Evolutionary conservation across 2,329 filamentous ascomycete genomes (phyloP).

Genomic region (Mycosphaerella sp.): DNA sequence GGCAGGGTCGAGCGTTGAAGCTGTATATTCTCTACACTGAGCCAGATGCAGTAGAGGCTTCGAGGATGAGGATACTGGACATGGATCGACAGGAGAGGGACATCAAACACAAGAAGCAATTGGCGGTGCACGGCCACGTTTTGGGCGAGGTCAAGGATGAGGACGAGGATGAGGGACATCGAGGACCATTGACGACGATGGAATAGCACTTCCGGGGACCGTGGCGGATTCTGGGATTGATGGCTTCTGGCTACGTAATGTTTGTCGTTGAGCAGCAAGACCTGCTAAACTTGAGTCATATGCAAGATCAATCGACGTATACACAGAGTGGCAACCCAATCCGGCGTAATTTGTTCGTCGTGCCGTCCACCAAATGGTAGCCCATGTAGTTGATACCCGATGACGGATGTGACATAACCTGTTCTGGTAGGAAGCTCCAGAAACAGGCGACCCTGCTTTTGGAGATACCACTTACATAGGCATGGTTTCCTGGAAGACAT

Average conservation of each 20-base stretch:
- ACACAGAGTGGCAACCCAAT: no score
- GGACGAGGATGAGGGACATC: neutral
- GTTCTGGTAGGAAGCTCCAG: no score
- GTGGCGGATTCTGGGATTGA: conserved; percentile 11
- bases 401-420: no score
- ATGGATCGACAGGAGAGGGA: conserved; percentile 5
- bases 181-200: neutral
- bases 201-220: conserved; percentile 17
- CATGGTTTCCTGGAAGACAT: no score
- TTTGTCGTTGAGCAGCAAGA: neutral
- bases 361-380: no score
- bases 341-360: no score
- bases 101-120: conserved; percentile 4
- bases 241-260: neutral
- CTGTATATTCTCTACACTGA: neutral
- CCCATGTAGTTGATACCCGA: no score
- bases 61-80: neutral
- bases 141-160: neutral
- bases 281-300: neutral
- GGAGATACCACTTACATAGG: no score
- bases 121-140: neutral
- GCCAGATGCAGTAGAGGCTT: conserved; percentile 7
- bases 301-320: neutral
- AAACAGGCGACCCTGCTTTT: no score
- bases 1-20: conserved; percentile 4